Conservation (phyloP, 805 yeast genomes). For the Candida maltosa region DNA sequence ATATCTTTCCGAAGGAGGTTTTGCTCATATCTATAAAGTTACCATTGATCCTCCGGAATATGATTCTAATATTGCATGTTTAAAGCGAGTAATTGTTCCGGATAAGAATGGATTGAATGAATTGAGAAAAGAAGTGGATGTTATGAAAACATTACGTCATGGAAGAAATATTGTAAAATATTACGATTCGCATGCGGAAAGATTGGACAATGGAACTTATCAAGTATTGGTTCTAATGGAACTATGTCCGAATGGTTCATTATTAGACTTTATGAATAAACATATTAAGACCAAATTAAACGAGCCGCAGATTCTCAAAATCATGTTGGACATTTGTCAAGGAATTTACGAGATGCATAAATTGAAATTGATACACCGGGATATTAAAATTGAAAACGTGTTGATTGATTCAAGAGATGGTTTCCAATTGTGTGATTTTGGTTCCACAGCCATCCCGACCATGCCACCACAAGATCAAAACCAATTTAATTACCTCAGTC, state of each 20-base stretch:
- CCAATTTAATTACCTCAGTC: constrained; percentile 72
- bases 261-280: constrained; percentile 88
- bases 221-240: constrained; percentile 94
- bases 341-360: constrained; percentile 88
- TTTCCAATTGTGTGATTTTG: constrained; percentile 91
- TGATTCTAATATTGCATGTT: constrained; percentile 53
- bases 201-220: constrained; percentile 51
- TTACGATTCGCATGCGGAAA: constrained; percentile 74
- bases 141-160: constrained; percentile 62
- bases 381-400: constrained; percentile 92
- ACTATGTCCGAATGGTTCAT: constrained; percentile 80
- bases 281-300: constrained; percentile 73
- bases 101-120: constrained; percentile 65
- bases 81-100: constrained; percentile 72
- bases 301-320: constrained; percentile 74
- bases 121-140: constrained; percentile 73
- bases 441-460: constrained; percentile 70
- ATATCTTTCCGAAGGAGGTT: constrained; percentile 58
- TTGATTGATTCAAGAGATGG: constrained; percentile 65
- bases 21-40: constrained; percentile 76
- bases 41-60: constrained; percentile 46
- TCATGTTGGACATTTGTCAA: constrained; percentile 75
- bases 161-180: constrained; percentile 63
- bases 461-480: constrained; percentile 73
- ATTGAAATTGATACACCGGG: constrained; percentile 79